Evolutionary conservation across 768 basidiomycete genomes (phyloP).

Genomic region (Candolleomyces efflorescens): DNA sequence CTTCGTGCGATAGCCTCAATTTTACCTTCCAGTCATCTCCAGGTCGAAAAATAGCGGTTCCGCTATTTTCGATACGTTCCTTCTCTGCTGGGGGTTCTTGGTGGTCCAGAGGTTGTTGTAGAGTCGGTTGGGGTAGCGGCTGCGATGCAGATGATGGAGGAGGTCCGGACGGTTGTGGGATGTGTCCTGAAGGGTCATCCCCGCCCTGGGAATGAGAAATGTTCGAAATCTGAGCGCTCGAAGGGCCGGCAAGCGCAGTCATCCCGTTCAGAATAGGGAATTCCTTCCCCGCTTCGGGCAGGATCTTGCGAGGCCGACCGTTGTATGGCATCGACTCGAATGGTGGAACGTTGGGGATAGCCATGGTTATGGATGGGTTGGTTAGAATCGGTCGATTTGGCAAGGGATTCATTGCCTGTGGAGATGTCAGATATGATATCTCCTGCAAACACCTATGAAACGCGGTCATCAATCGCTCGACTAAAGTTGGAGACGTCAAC

Average conservation of each 20-base stretch:
- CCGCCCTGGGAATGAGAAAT: constrained; percentile 22
- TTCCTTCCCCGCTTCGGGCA: constrained; percentile 74
- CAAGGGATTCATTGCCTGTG: constrained; percentile 95
- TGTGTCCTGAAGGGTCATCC: not conserved
- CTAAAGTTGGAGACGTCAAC: constrained; percentile 22
- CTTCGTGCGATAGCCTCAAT: constrained; percentile 61
- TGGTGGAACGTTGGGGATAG: constrained; percentile 66
- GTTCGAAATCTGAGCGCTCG: constrained; percentile 45
- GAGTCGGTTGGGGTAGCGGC: constrained; percentile 13
- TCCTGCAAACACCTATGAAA: constrained; percentile 85
- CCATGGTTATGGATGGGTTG: constrained; percentile 58
- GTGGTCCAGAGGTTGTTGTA: constrained; percentile 29
- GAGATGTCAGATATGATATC: constrained; percentile 94
- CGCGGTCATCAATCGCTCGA: not conserved
- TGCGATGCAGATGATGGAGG: constrained; percentile 8
- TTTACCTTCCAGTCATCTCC: constrained; percentile 87
- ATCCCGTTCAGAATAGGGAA: constrained; percentile 64
- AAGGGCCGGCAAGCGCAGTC: constrained; percentile 46
- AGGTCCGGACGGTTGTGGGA: not conserved
- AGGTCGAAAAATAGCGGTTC: constrained; percentile 85
- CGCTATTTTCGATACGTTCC: constrained; percentile 46
- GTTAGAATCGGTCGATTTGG: constrained; percentile 79
- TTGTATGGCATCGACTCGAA: constrained; percentile 75
- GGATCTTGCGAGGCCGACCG: constrained; percentile 74
- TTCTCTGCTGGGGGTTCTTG: constrained; percentile 37